Percentiles rank a stretch among this genome's conserved stretches.
phyloP scores from a whole-genome alignment of 371 early-diverging fungal species.

The Catenaria anguillulae region DNA sequence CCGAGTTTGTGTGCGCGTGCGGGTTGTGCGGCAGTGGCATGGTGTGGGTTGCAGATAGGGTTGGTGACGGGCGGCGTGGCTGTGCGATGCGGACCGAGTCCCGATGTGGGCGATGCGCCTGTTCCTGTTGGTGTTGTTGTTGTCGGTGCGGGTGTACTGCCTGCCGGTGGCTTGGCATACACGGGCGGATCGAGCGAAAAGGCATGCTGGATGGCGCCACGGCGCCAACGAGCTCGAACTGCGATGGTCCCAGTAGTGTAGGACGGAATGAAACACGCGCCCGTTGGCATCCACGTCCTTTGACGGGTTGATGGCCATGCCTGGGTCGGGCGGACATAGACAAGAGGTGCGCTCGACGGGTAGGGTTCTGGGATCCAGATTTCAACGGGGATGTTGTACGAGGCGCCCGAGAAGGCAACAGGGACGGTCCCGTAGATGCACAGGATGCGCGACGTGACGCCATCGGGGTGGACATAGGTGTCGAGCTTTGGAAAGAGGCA shows the following conservation, averaged over 20 bases:
- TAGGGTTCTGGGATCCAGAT: constrained; percentile 75
- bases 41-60: too few relatives aligned
- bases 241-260: constrained; percentile 32
- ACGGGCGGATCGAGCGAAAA: constrained; percentile 68
- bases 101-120: too few relatives aligned
- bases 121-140: too few relatives aligned
- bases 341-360: constrained; percentile 62
- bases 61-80: too few relatives aligned
- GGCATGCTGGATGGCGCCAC: constrained; percentile 48
- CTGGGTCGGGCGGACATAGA: constrained; percentile 73
- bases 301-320: constrained; percentile 66
- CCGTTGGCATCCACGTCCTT: constrained; percentile 73
- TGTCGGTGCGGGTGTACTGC: too few relatives aligned
- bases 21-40: too few relatives aligned
- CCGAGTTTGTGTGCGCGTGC: too few relatives aligned
- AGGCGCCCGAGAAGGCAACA: constrained; percentile 55
- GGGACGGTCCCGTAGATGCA: constrained; percentile 78
- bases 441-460: constrained; percentile 15
- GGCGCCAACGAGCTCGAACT: constrained; percentile 17
- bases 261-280: constrained; percentile 64
- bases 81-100: too few relatives aligned
- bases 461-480: not conserved
- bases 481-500: not conserved
- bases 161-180: constrained; percentile 30
- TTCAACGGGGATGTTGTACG: constrained; percentile 84